Conservation (phyloP, 176 grass and related monocot genomes). For the maize (Zea mays) region Zm-B73-REFERENCE-NAM-5.0 NC_050102.1:134721501-134722000, state of each 20-base stretch:
- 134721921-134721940: not conserved
- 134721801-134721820: constrained; percentile 4
- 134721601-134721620: not conserved
- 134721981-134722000: constrained; percentile 13
- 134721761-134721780: not conserved
- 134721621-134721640: constrained; percentile 35
- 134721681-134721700: not conserved
- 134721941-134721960: not conserved
- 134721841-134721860: constrained; percentile 28
- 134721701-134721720: constrained; percentile 29
- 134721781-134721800: not conserved
- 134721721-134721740: constrained; percentile 26
- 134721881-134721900: constrained; percentile 19
- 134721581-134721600: constrained; percentile 32
- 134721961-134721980: constrained; percentile 8
- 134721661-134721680: constrained; percentile 14
- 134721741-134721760: not conserved
- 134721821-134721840: constrained; percentile 44
- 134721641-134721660: constrained; percentile 11
- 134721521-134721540: constrained; percentile 37
- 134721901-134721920: not conserved
- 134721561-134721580: not conserved
- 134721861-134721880: constrained; percentile 23
- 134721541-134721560: constrained; percentile 38
- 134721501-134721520: constrained; percentile 59